phyloP scores from a whole-genome alignment of 2,329 filamentous ascomycete genomes.

The Trichoderma hamatum region DNA sequence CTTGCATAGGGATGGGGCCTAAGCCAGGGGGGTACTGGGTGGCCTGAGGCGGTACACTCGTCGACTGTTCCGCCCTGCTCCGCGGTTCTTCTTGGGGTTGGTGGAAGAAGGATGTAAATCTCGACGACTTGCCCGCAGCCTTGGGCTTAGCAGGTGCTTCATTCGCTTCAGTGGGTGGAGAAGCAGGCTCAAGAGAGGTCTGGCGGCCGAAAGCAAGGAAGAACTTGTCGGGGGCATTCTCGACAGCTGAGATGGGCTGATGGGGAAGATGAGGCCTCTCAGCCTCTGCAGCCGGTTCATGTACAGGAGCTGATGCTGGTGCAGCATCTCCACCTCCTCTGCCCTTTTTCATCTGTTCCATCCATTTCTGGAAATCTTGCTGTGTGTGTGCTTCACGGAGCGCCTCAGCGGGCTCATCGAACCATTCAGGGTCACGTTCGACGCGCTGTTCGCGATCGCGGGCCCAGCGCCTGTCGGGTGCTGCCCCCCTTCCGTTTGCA shows the following conservation, averaged over 20 bases:
- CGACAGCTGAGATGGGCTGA: constrained; percentile 64
- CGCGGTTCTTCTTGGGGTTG: constrained; percentile 54
- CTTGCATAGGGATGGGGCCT: background rate
- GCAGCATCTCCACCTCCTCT: constrained; percentile 45
- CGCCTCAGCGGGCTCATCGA: constrained; percentile 74
- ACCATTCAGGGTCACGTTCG: constrained; percentile 89
- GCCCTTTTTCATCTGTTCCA: constrained; percentile 82
- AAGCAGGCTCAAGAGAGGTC: constrained; percentile 51
- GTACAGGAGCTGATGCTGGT: constrained; percentile 39
- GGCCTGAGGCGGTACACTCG: constrained; percentile 29
- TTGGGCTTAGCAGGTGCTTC: constrained; percentile 57
- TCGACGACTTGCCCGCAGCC: constrained; percentile 67
- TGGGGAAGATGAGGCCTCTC: constrained; percentile 63
- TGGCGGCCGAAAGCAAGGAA: constrained; percentile 60
- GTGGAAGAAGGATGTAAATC: constrained; percentile 80
- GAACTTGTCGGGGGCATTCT: constrained; percentile 75
- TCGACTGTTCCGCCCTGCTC: constrained; percentile 53
- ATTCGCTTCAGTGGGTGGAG: constrained; percentile 47
- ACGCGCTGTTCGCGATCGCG: constrained; percentile 60
- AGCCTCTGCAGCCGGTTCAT: constrained; percentile 40
- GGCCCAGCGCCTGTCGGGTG: constrained; percentile 57
- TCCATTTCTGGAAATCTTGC: constrained; percentile 93
- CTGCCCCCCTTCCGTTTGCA: constrained; percentile 48
- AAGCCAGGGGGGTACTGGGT: constrained; percentile 28
- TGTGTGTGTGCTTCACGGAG: constrained; percentile 74